Conservation (phyloP, 768 basidiomycete species). For the Rhodotorula sphaerocarpa region DNA sequence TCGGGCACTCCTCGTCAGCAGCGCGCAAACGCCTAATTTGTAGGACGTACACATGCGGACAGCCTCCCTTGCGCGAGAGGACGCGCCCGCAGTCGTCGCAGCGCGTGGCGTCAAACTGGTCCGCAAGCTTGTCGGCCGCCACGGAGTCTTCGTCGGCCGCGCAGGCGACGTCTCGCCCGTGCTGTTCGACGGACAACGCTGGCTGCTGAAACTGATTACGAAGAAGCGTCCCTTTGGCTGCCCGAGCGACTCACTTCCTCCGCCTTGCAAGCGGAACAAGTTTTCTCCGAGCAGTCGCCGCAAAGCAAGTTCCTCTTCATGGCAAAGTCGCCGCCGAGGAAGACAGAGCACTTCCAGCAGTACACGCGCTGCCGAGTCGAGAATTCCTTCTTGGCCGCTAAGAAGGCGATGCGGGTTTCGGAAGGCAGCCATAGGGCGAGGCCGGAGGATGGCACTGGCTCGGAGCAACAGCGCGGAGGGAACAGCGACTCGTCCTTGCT, state of each 20-base stretch:
- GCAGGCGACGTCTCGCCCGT: not conserved
- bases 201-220: no score
- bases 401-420: no score
- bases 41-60: constrained; percentile 1
- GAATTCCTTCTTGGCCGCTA: not conserved
- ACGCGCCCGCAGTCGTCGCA: not conserved
- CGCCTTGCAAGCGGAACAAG: constrained; percentile 2
- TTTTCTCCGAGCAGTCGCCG: not conserved
- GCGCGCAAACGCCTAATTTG: no score
- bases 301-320: not conserved
- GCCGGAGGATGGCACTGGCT: no score
- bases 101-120: not conserved
- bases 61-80: not conserved
- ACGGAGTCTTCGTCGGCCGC: not conserved
- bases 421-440: no score
- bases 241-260: not conserved
- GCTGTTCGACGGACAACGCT: no score
- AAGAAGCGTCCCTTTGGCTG: no score
- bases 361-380: not conserved
- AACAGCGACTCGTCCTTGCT: not conserved
- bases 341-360: constrained; percentile 6
- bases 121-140: not conserved
- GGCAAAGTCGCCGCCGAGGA: not conserved
- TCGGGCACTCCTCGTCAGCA: no score
- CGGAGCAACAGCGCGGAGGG: constrained; percentile 2